Conservation (phyloP, 257 asterid species). For the Salvia miltiorrhiza region DNA sequence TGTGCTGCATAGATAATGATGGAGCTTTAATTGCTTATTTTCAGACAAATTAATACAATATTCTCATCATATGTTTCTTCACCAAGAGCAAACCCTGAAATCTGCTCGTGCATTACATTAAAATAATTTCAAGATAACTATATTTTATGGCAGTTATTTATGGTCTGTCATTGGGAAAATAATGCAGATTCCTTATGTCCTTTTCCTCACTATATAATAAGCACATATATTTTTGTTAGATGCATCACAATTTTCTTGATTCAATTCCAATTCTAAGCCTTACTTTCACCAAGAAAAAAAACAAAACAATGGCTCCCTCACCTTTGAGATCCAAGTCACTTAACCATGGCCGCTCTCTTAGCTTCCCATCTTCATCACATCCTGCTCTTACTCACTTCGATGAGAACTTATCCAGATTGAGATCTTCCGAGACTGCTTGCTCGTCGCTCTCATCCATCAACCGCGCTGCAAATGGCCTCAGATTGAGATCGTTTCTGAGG, state of each 20-base stretch:
- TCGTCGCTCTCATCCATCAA: conserved; percentile 24
- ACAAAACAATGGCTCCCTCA: conserved; percentile 35
- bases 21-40: not conserved
- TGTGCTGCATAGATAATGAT: not conserved
- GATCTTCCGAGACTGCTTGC: conserved; percentile 22
- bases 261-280: not conserved
- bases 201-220: not conserved
- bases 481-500: conserved; percentile 21
- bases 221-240: not conserved
- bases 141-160: not conserved
- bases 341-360: conserved; percentile 40
- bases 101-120: not conserved
- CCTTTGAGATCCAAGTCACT: conserved; percentile 39
- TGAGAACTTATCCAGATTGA: conserved; percentile 20
- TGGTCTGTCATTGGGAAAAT: not conserved
- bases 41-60: not conserved
- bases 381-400: conserved; percentile 26
- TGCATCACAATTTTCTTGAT: conserved; percentile 7
- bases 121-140: not conserved
- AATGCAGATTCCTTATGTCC: not conserved
- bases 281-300: not conserved
- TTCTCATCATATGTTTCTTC: not conserved
- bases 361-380: conserved; percentile 36
- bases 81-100: not conserved
- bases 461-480: conserved; percentile 20